Base-by-base conservation (phyloP, 2,329 filamentous ascomycete genomes). In the Paracoccidioides brasiliensis region DNA sequence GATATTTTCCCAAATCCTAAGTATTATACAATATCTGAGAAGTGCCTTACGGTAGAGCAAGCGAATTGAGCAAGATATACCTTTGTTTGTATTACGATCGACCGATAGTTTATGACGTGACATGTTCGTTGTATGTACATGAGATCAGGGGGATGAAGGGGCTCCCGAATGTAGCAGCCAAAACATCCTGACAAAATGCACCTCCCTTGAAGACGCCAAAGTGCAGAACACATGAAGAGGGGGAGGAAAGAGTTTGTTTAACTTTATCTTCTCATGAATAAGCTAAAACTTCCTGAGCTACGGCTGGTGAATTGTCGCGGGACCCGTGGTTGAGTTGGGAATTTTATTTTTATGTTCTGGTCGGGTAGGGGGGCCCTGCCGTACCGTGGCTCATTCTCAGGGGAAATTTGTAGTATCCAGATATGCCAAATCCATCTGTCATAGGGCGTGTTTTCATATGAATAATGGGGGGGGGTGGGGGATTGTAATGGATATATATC, bases 261-360 rank as follows among this genome's bases (percentile, higher is more conserved):
- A n/a, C n/a, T 72, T 74, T 54, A 63, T 71, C 35, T 57, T 60
- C 49, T 63, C 60, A n/a, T n/a, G n/a, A n/a, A n/a, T 2, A 73
- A 73, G 69, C 58, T 74, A 12, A 62, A 62, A 52, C 49, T 66
- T 22, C 70, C 70, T 14, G 69, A 73, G 59, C 2, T 52, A 67
- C 67, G 3, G 69, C 72, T 10, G 65, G 59, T 55, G 61, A 73
- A 58, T 62, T 73, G n/a, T 61, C 72, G n/a, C 59, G 66, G 2
- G 64, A 73, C 59, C 64, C 67, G 66, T 70, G 69, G 68, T 62
- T 72, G 46, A 14, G 32, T n/a, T n/a, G n/a, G 22, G 22, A 22
- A 22, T 22, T 22, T 22, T 22, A 22, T 22, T 22, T 22, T 22
- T 22, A 22, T 22, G 22, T 22, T 22, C 1, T 1, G 1, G 14